Evolutionary conservation across 495 filamentous ascomycete species (phyloP), one percentile per base, ranked within the genome.

Genomic region (Corynascus novoguineensis): DNA sequence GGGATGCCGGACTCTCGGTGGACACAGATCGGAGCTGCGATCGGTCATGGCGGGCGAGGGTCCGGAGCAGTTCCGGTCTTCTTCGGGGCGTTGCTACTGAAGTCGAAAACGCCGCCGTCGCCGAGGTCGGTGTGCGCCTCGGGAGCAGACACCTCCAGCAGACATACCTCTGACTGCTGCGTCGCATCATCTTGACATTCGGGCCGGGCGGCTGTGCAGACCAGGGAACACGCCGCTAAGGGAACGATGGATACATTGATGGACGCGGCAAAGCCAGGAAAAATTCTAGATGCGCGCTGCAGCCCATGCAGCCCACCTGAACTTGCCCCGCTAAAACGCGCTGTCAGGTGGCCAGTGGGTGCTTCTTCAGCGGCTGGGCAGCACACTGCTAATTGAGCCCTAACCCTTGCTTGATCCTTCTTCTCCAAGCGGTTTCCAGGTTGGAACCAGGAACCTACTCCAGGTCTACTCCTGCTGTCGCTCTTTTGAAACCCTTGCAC

Each of bases 71-170:
- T 19, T 19, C 14, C 17, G 35, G 29, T 46, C 42, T 17, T 42
- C 31, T 14, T 9, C 24, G 35, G n/a, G 41, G 55, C 21, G 41
- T 10, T 15, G 46, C 4, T 46, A 50, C 24, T 8, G 37, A 35
- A 1, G 29, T 15, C 15, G 42, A 29, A 12, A 40, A 50, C 0
- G 53, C 32, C n/a, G 34, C 45, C 4, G 45, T 17, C 10, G 53
- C 5, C 27, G 53, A 31, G 0, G 11, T 6, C 8, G 29, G 38
- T 1, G 37, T 22, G 8, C 29, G 53, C 10, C 28, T 31, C 22
- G 12, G 38, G 17, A 31, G 10, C 15, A 49, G 55, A 58, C 65
- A 68, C 32, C 61, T 55, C 67, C 65, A 70, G 61, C 67, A 70
- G 37, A 68, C 59, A 60, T 70, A 70, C n/a, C 55, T 53, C 45